phyloP scores from a whole-genome alignment of 768 basidiomycete species.

The Rhizopogon vulgaris region DNA sequence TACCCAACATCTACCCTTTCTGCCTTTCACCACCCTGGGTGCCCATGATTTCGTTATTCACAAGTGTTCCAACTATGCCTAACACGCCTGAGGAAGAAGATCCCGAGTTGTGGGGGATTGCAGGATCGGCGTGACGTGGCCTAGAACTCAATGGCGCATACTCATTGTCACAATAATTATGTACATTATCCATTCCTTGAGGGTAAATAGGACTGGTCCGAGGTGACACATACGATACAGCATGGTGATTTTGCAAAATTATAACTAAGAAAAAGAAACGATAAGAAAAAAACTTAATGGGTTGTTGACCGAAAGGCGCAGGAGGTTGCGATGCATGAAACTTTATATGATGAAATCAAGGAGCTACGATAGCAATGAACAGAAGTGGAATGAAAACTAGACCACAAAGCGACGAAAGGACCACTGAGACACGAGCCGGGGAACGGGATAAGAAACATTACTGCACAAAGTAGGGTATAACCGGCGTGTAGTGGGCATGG shows the following conservation, averaged over 20 bases:
- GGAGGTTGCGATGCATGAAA: neutral
- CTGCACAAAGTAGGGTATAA: conserved; percentile 25
- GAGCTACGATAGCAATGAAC: conserved; percentile 4
- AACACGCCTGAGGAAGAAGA: neutral
- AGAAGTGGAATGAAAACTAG: neutral
- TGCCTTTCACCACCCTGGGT: neutral
- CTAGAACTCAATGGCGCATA: neutral
- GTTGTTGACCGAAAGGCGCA: neutral
- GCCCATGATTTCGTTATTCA: neutral
- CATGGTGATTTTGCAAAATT: conserved; percentile 20
- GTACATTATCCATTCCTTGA: conserved; percentile 23
- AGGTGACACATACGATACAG: conserved; percentile 23
- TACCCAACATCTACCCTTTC: neutral
- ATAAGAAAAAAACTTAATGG: neutral
- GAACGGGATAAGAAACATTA: conserved; percentile 12
- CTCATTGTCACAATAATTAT: conserved; percentile 9
- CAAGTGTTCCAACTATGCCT: neutral
- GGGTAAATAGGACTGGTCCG: conserved; percentile 14
- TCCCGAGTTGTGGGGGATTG: too few relatives aligned
- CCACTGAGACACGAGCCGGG: neutral
- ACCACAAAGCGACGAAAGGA: conserved; percentile 1
- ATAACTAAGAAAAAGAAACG: neutral
- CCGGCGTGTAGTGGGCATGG: conserved; percentile 2
- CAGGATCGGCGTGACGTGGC: neutral
- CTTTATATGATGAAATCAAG: conserved; percentile 2